Conservation (phyloP, 2,329 filamentous ascomycete genomes). For the Thielaviopsis cerberus region DNA sequence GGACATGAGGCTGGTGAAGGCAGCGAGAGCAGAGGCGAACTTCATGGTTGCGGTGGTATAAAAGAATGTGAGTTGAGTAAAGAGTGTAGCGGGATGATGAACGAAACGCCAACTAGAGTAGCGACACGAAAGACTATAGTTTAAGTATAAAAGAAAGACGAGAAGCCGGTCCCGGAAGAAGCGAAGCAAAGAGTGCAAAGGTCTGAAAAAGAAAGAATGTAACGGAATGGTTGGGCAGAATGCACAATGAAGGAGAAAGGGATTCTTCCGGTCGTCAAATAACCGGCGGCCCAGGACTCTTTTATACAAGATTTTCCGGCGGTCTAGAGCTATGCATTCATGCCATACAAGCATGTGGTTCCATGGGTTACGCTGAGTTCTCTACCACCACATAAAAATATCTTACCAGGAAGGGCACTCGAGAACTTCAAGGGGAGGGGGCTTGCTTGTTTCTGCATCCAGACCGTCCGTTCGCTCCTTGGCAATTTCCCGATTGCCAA, state of each 20-base stretch:
- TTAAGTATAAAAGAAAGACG: not conserved
- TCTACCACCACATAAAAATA: too few relatives aligned
- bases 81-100: not conserved
- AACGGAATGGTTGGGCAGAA: not conserved
- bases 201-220: not conserved
- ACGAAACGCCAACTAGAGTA: not conserved
- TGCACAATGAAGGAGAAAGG: not conserved
- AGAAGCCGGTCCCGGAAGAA: not conserved
- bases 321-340: too few relatives aligned
- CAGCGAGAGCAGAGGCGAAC: not conserved
- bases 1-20: not conserved
- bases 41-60: conserved; percentile 3
- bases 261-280: not conserved
- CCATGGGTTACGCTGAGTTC: too few relatives aligned
- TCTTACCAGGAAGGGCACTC: too few relatives aligned
- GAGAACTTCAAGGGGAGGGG: too few relatives aligned
- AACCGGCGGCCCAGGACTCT: not conserved
- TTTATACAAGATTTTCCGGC: too few relatives aligned
- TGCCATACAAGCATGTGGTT: too few relatives aligned
- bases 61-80: not conserved
- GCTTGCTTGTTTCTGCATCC: too few relatives aligned
- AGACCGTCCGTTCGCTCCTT: too few relatives aligned
- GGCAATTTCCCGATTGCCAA: too few relatives aligned
- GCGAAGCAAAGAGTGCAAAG: not conserved
- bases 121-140: not conserved